A percentile compares a stretch with the other conserved stretches of the same genome.
These are phyloP conservation scores for Carnegiea gigantea DNA, from an alignment of 179 eudicot genomes.

Conservation along the genomic window DNA sequence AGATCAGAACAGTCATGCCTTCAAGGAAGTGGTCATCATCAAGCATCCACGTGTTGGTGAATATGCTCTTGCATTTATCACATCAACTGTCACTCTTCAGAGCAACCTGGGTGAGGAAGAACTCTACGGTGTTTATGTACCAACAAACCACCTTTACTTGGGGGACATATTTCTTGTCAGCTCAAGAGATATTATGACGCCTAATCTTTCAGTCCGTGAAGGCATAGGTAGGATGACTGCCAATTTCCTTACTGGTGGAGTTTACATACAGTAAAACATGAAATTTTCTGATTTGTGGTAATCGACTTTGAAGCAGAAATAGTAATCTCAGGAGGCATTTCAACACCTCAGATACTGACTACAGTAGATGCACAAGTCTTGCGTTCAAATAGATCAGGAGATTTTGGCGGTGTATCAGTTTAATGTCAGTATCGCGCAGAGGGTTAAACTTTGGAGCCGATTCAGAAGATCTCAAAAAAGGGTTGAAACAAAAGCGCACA, in stretches of 20 bases:
- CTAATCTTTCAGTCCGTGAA: constrained; percentile 76
- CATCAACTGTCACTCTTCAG: constrained; percentile 59
- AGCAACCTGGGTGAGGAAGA: constrained; percentile 58
- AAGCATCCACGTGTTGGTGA: constrained; percentile 75
- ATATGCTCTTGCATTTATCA: constrained; percentile 71
- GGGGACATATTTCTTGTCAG: too few relatives aligned
- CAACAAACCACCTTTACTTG: constrained; percentile 72
- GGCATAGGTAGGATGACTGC: constrained; percentile 47
- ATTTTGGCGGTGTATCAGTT: constrained; percentile 37
- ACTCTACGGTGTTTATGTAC: constrained; percentile 67
- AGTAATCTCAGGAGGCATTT: constrained; percentile 75
- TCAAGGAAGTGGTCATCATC: constrained; percentile 70
- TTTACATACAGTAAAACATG: not conserved
- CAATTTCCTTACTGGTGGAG: not conserved
- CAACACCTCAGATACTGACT: constrained; percentile 61
- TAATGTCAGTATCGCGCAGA: constrained; percentile 8
- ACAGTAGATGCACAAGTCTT: constrained; percentile 43
- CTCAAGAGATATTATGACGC: constrained; percentile 42
- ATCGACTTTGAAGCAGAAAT: constrained; percentile 47
- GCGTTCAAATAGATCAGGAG: constrained; percentile 34
- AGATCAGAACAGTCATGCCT: constrained; percentile 67
- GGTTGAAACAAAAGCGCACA: constrained; percentile 1
- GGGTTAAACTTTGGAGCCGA: not conserved
- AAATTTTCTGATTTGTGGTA: constrained; percentile 1
- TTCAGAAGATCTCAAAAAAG: not conserved